A percentile compares a stretch with the other conserved stretches of the same genome.
Evolutionary conservation across 352 stramenopile genomes (phyloP).

Genomic region (Phytophthora hybrid): DNA sequence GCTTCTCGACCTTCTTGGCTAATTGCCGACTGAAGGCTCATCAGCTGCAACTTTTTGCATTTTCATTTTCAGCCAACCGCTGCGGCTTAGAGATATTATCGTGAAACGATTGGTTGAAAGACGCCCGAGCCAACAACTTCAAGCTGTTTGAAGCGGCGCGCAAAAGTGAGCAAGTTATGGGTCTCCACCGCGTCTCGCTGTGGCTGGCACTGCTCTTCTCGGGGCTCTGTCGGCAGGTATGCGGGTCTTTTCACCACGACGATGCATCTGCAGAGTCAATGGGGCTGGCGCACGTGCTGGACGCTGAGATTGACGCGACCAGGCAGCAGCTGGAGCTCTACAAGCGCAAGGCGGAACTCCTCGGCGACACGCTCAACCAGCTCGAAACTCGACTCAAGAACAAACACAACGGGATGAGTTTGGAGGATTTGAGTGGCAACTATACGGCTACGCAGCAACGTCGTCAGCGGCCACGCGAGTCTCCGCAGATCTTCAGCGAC

Average conservation of each 20-base stretch:
- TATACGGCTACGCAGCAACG: neutral
- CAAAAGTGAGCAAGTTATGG: neutral
- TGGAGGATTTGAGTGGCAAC: neutral
- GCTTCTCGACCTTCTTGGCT: conserved; percentile 16
- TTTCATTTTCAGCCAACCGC: conserved; percentile 24
- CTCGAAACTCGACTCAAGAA: conserved; percentile 8
- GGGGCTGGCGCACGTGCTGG: conserved; percentile 15
- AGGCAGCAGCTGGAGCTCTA: conserved; percentile 32
- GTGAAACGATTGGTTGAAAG: conserved; percentile 19
- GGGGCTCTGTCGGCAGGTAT: conserved; percentile 5
- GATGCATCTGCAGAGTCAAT: neutral
- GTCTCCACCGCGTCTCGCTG: neutral
- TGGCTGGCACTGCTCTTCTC: conserved; percentile 20
- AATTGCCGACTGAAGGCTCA: conserved; percentile 16
- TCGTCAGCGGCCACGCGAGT: conserved; percentile 2
- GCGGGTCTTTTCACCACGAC: neutral
- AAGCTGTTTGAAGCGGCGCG: conserved; percentile 13
- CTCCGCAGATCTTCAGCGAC: conserved; percentile 36
- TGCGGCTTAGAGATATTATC: neutral
- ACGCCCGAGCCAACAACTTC: neutral
- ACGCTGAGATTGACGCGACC: conserved; percentile 34
- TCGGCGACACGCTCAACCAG: conserved; percentile 7
- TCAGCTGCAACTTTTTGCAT: conserved; percentile 6
- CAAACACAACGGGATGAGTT: neutral
- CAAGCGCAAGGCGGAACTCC: conserved; percentile 25